phyloP scores from a whole-genome alignment of 768 basidiomycete genomes.

The Hebeloma cylindrosporum region DNA sequence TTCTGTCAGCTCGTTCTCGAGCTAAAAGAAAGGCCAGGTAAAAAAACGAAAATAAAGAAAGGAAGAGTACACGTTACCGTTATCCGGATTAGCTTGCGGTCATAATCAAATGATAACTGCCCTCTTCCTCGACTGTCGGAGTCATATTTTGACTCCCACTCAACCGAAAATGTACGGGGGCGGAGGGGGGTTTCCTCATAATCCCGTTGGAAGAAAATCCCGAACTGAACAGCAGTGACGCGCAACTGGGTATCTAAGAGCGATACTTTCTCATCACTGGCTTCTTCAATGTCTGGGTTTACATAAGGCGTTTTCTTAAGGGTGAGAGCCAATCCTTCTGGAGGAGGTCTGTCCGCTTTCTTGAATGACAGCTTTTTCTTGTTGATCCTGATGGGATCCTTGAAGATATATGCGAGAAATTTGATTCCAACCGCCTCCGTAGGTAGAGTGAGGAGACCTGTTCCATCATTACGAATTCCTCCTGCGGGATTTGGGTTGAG shows the following conservation, averaged over 20 bases:
- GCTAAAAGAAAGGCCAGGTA: conserved; percentile 34
- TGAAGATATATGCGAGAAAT: conserved; percentile 46
- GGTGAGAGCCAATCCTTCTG: conserved; percentile 26
- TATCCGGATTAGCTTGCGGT: conserved; percentile 64
- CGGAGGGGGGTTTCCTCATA: conserved; percentile 31
- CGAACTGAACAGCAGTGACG: conserved; percentile 66
- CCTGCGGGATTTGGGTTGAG: conserved; percentile 49
- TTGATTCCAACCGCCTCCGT: conserved; percentile 36
- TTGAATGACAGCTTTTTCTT: conserved; percentile 42
- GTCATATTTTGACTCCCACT: conserved; percentile 60
- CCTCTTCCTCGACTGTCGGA: conserved; percentile 50
- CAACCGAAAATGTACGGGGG: conserved; percentile 62
- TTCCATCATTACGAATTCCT: conserved; percentile 59
- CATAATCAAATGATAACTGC: conserved; percentile 65
- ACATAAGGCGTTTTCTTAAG: conserved; percentile 57
- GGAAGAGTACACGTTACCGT: conserved; percentile 39
- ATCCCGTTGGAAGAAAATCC: conserved; percentile 48
- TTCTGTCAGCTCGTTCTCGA: conserved; percentile 58
- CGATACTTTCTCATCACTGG: conserved; percentile 37
- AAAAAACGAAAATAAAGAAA: neutral
- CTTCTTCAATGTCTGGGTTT: conserved; percentile 52
- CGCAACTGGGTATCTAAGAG: conserved; percentile 35
- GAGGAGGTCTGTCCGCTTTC: conserved; percentile 14
- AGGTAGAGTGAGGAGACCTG: conserved; percentile 42
- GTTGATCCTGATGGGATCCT: conserved; percentile 41